Evolutionary conservation across 768 basidiomycete genomes (phyloP).

Genomic region (Pholiota microspora): DNA sequence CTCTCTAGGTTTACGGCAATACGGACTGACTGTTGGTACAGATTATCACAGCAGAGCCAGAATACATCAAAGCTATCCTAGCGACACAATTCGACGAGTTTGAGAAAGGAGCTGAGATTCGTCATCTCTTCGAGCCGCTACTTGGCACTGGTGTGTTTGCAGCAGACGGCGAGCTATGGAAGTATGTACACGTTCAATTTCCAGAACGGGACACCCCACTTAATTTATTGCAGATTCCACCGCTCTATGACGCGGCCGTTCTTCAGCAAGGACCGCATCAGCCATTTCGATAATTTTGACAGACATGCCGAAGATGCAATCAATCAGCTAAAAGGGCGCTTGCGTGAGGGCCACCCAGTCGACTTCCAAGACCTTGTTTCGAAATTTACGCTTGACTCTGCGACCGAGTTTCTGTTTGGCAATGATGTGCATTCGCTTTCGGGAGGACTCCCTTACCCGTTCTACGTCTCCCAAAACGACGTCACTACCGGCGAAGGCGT

Average conservation of each 20-base stretch:
- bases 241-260: slow-evolving; percentile 61
- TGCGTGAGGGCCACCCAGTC: slow-evolving; percentile 46
- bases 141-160: slow-evolving; percentile 63
- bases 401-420: slow-evolving; percentile 57
- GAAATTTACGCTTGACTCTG: slow-evolving; percentile 59
- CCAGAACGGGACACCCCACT: background rate
- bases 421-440: slow-evolving; percentile 44
- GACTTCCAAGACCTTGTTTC: slow-evolving; percentile 58
- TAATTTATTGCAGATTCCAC: slow-evolving; percentile 41
- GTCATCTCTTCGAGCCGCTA: slow-evolving; percentile 19
- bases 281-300: slow-evolving; percentile 54
- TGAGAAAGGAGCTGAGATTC: slow-evolving; percentile 25
- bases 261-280: slow-evolving; percentile 52
- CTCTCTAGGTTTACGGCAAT: background rate
- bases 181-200: slow-evolving; percentile 27
- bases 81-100: slow-evolving; percentile 37
- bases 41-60: slow-evolving; percentile 48
- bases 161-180: slow-evolving; percentile 57
- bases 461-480: slow-evolving; percentile 20
- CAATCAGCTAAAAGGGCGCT: slow-evolving; percentile 37
- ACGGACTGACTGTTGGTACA: slow-evolving; percentile 12
- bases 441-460: slow-evolving; percentile 48
- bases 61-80: slow-evolving; percentile 46
- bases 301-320: slow-evolving; percentile 48
- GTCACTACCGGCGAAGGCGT: slow-evolving; percentile 11